Conservation (phyloP, 2,329 filamentous ascomycete species). For the Exophiala bonariae region DNA sequence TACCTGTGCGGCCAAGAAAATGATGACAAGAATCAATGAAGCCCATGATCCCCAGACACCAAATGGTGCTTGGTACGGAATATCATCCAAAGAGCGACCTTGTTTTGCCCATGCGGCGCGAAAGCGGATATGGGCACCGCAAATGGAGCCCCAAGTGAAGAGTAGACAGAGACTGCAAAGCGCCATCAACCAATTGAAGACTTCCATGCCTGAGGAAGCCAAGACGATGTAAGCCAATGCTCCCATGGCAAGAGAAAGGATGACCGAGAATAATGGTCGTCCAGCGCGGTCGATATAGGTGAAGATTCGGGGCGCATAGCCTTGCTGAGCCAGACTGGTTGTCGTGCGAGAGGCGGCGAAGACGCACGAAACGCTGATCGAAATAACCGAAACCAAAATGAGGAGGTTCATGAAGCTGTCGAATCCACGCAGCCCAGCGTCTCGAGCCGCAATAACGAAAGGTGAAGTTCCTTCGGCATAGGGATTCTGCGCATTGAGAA, state of each 20-base stretch:
- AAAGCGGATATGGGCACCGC: slow-evolving; percentile 60
- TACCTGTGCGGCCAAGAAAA: slow-evolving; percentile 81
- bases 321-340: slow-evolving; percentile 50
- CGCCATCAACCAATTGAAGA: slow-evolving; percentile 66
- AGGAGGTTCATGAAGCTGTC: slow-evolving; percentile 68
- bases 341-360: slow-evolving; percentile 59
- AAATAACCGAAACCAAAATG: slow-evolving; percentile 61
- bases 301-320: slow-evolving; percentile 46
- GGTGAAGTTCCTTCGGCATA: slow-evolving; percentile 54
- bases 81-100: slow-evolving; percentile 70
- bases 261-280: slow-evolving; percentile 42
- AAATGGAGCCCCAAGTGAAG: slow-evolving; percentile 68
- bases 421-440: slow-evolving; percentile 61
- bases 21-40: slow-evolving; percentile 71
- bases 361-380: slow-evolving; percentile 59
- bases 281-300: slow-evolving; percentile 46
- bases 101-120: slow-evolving; percentile 38
- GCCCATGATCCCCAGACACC: slow-evolving; percentile 79
- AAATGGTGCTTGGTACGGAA: slow-evolving; percentile 78
- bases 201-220: slow-evolving; percentile 44
- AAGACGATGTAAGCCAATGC: slow-evolving; percentile 41
- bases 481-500: slow-evolving; percentile 40
- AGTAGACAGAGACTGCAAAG: slow-evolving; percentile 64
- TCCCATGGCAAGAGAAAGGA: slow-evolving; percentile 39
- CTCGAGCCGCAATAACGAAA: slow-evolving; percentile 64